Percentiles rank a stretch among this genome's conserved stretches.
phyloP scores from a whole-genome alignment of 2,329 filamentous ascomycete species.

The Pyrenophora seminiperda region DNA sequence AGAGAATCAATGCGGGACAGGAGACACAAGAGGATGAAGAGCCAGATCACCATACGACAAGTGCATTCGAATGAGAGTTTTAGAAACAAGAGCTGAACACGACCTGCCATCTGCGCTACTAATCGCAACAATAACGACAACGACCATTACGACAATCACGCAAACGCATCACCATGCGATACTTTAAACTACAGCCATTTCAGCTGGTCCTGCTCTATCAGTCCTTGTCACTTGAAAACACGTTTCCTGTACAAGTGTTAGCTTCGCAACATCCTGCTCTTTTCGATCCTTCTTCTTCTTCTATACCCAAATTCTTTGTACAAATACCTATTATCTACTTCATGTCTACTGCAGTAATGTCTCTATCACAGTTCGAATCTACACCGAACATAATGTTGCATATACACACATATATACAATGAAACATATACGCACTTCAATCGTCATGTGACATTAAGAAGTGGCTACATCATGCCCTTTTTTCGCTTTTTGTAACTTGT shows the following conservation, averaged over 20 bases:
- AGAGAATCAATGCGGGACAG: slow-evolving; percentile 35
- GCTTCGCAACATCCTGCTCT: too few species aligned
- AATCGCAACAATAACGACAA: neutral
- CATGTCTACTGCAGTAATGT: slow-evolving; percentile 14
- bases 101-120: neutral
- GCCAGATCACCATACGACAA: slow-evolving; percentile 21
- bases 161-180: too few species aligned
- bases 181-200: too few species aligned
- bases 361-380: neutral
- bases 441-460: too few species aligned
- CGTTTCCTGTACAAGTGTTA: too few species aligned
- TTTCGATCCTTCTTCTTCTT: neutral
- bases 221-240: too few species aligned
- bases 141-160: too few species aligned
- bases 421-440: too few species aligned
- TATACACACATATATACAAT: too few species aligned
- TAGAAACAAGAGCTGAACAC: neutral
- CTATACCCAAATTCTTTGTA: neutral
- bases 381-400: neutral
- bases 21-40: slow-evolving; percentile 24
- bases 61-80: slow-evolving; percentile 9
- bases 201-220: too few species aligned
- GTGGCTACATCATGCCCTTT: too few species aligned
- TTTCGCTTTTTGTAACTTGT: too few species aligned
- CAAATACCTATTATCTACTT: neutral